Conservation (phyloP, 2,329 filamentous ascomycete species). For the Acrodontium crateriforme region DNA sequence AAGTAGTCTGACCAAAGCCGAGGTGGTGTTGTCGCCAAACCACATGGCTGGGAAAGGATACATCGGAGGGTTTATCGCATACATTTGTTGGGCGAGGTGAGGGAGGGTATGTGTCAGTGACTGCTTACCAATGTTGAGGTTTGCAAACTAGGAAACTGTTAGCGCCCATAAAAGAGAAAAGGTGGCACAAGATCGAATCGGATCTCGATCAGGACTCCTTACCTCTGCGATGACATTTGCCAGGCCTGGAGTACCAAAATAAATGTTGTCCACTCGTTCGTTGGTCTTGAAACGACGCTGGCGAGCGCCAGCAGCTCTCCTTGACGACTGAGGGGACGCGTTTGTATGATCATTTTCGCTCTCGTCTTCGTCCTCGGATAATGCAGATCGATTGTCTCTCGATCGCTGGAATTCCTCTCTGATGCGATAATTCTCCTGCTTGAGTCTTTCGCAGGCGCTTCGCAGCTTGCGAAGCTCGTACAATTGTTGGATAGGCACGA, state of each 20-base stretch:
- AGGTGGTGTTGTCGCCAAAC: constrained; percentile 12
- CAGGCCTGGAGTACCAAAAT: constrained; percentile 37
- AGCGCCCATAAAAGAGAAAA: constrained; percentile 2
- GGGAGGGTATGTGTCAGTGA: constrained; percentile 32
- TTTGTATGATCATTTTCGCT: constrained; percentile 13
- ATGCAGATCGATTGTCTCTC: background rate
- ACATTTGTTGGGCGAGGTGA: constrained; percentile 27
- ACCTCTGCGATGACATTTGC: constrained; percentile 35
- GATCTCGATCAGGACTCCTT: constrained; percentile 7
- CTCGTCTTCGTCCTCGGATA: constrained; percentile 17
- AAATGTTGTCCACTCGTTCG: constrained; percentile 32
- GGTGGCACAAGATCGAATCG: too few species aligned
- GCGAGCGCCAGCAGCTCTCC: constrained; percentile 12
- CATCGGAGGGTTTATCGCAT: constrained; percentile 20
- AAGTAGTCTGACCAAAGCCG: constrained; percentile 22
- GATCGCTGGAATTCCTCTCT: constrained; percentile 28
- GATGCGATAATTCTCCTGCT: constrained; percentile 33
- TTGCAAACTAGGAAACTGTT: constrained; percentile 25
- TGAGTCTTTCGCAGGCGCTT: too few species aligned
- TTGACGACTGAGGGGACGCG: too few species aligned
- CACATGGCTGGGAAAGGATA: constrained; percentile 34
- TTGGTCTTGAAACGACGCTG: constrained; percentile 25
- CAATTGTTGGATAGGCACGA: constrained; percentile 33
- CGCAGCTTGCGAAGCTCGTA: constrained; percentile 35
- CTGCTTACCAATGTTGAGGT: constrained; percentile 25